Conservation (phyloP, 768 basidiomycete species). For the Tylopilus intermedius region DNA sequence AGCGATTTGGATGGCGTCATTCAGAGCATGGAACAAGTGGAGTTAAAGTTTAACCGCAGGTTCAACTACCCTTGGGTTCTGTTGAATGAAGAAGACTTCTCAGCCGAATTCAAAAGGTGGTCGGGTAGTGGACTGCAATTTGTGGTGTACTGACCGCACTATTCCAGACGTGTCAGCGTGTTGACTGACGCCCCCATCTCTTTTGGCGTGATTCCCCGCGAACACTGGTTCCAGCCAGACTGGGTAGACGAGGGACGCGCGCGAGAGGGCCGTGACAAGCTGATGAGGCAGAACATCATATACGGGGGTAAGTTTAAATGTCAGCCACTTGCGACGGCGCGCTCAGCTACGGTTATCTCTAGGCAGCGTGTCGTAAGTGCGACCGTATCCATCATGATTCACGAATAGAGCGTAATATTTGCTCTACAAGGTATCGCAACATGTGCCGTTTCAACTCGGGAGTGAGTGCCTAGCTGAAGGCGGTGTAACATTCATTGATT, state of each 20-base stretch:
- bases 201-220: constrained; percentile 54
- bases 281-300: constrained; percentile 45
- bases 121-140: not conserved
- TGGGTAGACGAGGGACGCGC: constrained; percentile 71
- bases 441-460: constrained; percentile 78
- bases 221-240: constrained; percentile 68
- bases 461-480: constrained; percentile 31
- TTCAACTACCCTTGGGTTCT: constrained; percentile 61
- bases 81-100: constrained; percentile 57
- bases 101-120: constrained; percentile 47
- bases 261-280: constrained; percentile 42
- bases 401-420: not conserved
- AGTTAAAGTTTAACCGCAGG: constrained; percentile 54
- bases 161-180: constrained; percentile 28
- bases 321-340: not conserved
- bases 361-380: constrained; percentile 43
- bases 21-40: constrained; percentile 49
- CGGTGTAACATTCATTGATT: constrained; percentile 1
- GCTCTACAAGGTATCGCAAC: constrained; percentile 50
- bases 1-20: constrained; percentile 42
- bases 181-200: constrained; percentile 40
- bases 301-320: constrained; percentile 41
- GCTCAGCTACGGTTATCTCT: constrained; percentile 7
- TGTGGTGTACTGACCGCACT: constrained; percentile 12
- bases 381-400: not conserved